Evolutionary conservation across 805 yeast genomes (phyloP).

Genomic region (Teunomyces lycoperdinae): DNA sequence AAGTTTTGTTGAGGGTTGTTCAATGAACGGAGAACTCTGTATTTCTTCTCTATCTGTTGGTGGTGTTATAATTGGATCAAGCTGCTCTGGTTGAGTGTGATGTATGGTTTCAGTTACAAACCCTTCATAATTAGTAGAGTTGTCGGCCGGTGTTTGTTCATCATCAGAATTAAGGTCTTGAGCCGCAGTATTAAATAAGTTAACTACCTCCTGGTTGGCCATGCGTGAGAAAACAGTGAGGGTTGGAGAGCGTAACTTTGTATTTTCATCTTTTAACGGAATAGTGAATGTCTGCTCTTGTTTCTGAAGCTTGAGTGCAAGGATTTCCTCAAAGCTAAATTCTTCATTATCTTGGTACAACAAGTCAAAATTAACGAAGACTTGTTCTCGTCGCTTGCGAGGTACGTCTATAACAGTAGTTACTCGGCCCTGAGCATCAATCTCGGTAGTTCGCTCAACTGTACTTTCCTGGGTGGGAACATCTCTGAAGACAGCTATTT

Average conservation of each 20-base stretch:
- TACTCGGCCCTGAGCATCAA: conserved; percentile 25
- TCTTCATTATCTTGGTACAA: conserved; percentile 52
- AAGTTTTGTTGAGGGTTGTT: conserved; percentile 14
- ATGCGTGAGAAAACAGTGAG: conserved; percentile 72
- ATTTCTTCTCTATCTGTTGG: conserved; percentile 27
- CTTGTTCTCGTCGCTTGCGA: conserved; percentile 60
- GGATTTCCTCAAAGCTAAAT: conserved; percentile 60
- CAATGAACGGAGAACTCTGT: conserved; percentile 50
- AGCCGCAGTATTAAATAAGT: conserved; percentile 68
- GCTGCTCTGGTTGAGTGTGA: neutral
- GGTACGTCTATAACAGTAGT: conserved; percentile 50
- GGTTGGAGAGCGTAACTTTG: conserved; percentile 58
- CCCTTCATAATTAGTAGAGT: conserved; percentile 38
- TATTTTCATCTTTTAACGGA: neutral
- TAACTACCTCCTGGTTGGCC: conserved; percentile 69
- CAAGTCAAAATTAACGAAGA: conserved; percentile 58
- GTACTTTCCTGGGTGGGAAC: conserved; percentile 6
- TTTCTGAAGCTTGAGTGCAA: conserved; percentile 36
- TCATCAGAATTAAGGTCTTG: conserved; percentile 27
- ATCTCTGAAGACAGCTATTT: conserved; percentile 26
- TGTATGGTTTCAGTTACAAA: conserved; percentile 51
- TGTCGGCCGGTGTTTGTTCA: conserved; percentile 16
- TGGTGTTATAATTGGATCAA: conserved; percentile 17
- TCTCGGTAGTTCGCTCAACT: conserved; percentile 1
- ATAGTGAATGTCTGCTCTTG: neutral